A percentile compares a stretch with the other conserved stretches of the same genome.
Evolutionary conservation across 352 stramenopile genomes (phyloP).

Genomic region (Pythium phragmitis): DNA sequence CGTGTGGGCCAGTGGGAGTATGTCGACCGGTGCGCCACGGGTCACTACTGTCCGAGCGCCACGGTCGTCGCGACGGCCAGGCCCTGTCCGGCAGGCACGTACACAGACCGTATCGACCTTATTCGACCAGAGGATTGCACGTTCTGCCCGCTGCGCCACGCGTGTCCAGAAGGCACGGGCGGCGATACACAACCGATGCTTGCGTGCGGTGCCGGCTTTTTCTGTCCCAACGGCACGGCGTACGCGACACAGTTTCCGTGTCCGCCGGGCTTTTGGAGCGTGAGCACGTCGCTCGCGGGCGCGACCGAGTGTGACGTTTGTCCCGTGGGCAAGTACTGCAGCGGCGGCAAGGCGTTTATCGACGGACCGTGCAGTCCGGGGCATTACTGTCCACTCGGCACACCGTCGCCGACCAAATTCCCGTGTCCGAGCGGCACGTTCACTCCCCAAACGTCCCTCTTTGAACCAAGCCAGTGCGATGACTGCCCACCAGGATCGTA

Average conservation of each 20-base stretch:
- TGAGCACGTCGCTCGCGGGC: constrained; percentile 55
- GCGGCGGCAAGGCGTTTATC: constrained; percentile 71
- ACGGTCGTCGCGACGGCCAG: constrained; percentile 52
- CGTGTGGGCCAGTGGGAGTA: constrained; percentile 61
- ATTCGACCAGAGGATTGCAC: constrained; percentile 75
- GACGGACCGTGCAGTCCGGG: constrained; percentile 74
- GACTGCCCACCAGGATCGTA: constrained; percentile 80
- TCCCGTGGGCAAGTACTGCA: constrained; percentile 84
- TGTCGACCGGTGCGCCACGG: constrained; percentile 58
- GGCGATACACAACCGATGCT: constrained; percentile 68
- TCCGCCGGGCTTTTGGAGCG: constrained; percentile 86
- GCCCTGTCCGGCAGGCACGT: constrained; percentile 75
- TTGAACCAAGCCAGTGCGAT: constrained; percentile 71
- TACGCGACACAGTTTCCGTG: constrained; percentile 79
- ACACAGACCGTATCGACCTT: constrained; percentile 61
- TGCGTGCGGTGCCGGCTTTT: constrained; percentile 71
- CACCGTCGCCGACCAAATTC: constrained; percentile 56
- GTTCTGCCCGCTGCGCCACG: constrained; percentile 68
- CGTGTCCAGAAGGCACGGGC: constrained; percentile 74
- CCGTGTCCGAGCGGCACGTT: constrained; percentile 86
- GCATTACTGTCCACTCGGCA: constrained; percentile 89
- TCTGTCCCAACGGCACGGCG: constrained; percentile 77
- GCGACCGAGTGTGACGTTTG: constrained; percentile 78
- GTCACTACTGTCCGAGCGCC: constrained; percentile 74
- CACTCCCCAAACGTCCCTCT: constrained; percentile 70